phyloP scores from a whole-genome alignment of 148 eudicot species.

The Rhododendron simsii region DNA sequence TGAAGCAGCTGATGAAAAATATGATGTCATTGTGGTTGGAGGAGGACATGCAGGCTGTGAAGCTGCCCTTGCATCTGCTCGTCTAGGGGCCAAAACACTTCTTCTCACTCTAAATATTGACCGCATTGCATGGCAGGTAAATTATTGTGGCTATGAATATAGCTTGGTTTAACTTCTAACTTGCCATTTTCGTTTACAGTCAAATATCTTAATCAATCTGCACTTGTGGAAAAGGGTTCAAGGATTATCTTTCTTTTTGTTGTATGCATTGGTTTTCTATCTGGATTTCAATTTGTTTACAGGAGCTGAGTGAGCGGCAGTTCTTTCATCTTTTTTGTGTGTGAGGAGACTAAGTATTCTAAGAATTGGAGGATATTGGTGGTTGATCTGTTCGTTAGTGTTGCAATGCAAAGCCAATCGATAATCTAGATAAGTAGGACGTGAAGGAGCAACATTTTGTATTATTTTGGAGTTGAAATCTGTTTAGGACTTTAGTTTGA shows the following conservation, averaged over 20 bases:
- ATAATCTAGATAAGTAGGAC: neutral
- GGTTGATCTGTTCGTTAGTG: neutral
- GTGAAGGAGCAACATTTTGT: neutral
- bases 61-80: constrained; percentile 99
- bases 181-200: too few species aligned
- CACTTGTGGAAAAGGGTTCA: neutral
- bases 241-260: neutral
- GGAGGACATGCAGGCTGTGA: constrained; percentile 99
- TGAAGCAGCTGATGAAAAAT: constrained; percentile 54
- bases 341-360: neutral
- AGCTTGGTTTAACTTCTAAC: neutral
- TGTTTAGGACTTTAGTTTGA: neutral
- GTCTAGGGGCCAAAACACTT: constrained; percentile 91
- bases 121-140: constrained; percentile 98
- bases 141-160: neutral
- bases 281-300: neutral
- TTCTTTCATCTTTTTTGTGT: neutral
- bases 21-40: constrained; percentile 94
- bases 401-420: neutral
- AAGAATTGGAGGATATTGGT: neutral
- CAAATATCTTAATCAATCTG: neutral
- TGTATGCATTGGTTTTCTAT: neutral
- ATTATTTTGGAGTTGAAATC: neutral
- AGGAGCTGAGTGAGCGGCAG: neutral
- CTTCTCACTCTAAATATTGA: constrained; percentile 93